Evolutionary conservation across 2,329 filamentous ascomycete genomes (phyloP), one percentile per base, ranked within the genome.

Genomic region (Volutella citrinella): DNA sequence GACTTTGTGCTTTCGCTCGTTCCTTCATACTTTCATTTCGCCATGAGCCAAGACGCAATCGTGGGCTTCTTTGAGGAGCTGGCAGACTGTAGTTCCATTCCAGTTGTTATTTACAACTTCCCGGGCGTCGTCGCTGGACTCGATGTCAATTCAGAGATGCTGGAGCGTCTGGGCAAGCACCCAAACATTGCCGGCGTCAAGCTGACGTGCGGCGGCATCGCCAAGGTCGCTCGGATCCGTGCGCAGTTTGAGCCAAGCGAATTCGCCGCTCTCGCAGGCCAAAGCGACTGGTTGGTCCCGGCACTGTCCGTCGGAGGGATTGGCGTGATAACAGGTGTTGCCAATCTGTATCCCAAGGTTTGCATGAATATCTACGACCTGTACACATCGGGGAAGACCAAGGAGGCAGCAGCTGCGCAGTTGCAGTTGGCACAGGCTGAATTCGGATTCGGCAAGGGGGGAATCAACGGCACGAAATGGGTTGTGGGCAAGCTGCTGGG

Each of bases 41-140:
- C 82, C 27, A 79, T 84, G 59, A 74, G 65, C 27, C 68, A 70
- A 36, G 74, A 76, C 11, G 73, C 76, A 3, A 68, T 86, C 19
- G 65, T 76, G 31, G 66, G 71, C 15, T 84, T 82, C 61, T 87
- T 85, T 61, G 63, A 68, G 27, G 76, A 79, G 43, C 42, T 57
- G 5, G 82, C 82, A 3, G 66, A 72, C 30, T 70, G 69, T 3
- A 78, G 72, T 13, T 70, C 75, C 0, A 54, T 87, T 2, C 82
- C 82, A 0, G 65, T 87, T 16, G 60, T 87, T 24, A 78, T 87
- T 38, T 87, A 87, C 68, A 87, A 87, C 60, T 87, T 81, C 65
- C 82, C 82, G 3, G 78, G 69, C 6, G 80, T 83, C 5, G 78
- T 73, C 16, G 73, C 79, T 10, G 82, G 83, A 5, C 65, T 86